Base-by-base conservation (phyloP, 208 protist genomes). In the Leptomonas pyrrhocoris region DNA sequence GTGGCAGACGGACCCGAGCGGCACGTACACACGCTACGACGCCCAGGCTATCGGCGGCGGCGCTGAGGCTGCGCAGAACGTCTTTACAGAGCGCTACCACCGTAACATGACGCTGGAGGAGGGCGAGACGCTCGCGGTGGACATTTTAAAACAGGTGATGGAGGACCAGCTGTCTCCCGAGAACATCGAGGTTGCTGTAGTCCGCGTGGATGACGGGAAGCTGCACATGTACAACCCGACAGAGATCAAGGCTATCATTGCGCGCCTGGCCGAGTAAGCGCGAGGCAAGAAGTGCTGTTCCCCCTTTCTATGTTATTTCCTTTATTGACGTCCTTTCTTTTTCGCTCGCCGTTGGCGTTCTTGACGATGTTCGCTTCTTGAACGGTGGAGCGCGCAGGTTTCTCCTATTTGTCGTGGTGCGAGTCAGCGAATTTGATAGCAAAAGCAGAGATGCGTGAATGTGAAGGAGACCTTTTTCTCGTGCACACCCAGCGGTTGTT, bases 91-190 rank as follows among this genome's bases (percentile, higher is more conserved):
- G 57, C 81, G 97, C 30, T 99, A 99, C 79, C 89, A 98, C 57
- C 97, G 97, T 49, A 93, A 93, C 40, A 98, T 99, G 91, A 98
- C 95, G 9, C 72, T 99, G 18, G 77, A 79, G 48, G 98, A 99
- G 68, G 98, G 97, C 8, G 97, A 99, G 80, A 91, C 85, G 43
- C 81, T 99, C 8, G 96, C 98, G 16, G 77, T 99, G 27, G 78
- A 86, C 8, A 99, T 98, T 50, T 87, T 99, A 36, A 99, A 99
- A 81, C 96, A 99, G 77, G 98, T 99, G 9, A 99, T 99, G 98
- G 98, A 99, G 78, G 98, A 99, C 64, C 97, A 98, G 73, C 70
- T 99, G 21, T 98, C 89, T 42, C 86, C 90, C 42, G 97, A 86
- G 45, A 99, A 99, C 77, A 92, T 99, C 42, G 98, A 99, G 79